Base-by-base conservation (phyloP, 805 yeast species). In the Saccharomycopsis malanga region DNA sequence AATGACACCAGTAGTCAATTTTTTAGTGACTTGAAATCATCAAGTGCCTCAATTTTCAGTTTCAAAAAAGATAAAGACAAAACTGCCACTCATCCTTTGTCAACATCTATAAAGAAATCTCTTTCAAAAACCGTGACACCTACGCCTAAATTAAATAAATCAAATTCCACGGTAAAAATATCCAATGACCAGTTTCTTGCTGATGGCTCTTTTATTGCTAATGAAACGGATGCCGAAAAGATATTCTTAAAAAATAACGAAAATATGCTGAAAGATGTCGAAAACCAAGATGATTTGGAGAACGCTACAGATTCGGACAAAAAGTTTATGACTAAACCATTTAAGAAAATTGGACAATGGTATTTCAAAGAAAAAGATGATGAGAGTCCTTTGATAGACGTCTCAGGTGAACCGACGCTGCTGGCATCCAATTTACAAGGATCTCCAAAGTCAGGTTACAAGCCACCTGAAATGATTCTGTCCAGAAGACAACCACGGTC, bases 401-500 rank as follows among this genome's bases (percentile, higher is more conserved):
- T n/a, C 6, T 15, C 32, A 20, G 21, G 17, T 20, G 27, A 18
- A 10, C 29, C 18, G 6, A 36, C n/a, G 18, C 36, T n/a, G 27
- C 14, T 25, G 34, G 14, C 23, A 2, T 36, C 34, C 42, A 15
- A 18, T n/a, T 6, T 32, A 12, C 18, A 32, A 32, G 6, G 18
- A 7, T 32, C 36, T 32, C 9, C 36, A n/a, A 32, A 32, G 15
- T 12, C 20, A n/a, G 34, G 53, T 9, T 70, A 72, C 48, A 64
- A 61, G 4, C 75, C 81, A 0, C 86, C 86, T 0, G 85, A 80
- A 57, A 81, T 81, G 87, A 81, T 81, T n/a, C 68, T 74, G 37
- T 76, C 69, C 23, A 65, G 85, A 58, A 67, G 83, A 56, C 47
- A 54, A 38, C 63, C 69, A 12, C 49, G 53, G 14, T 50, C 61